Evolutionary conservation across 805 yeast species (phyloP).

Genomic region (Candida parachauliodes): DNA sequence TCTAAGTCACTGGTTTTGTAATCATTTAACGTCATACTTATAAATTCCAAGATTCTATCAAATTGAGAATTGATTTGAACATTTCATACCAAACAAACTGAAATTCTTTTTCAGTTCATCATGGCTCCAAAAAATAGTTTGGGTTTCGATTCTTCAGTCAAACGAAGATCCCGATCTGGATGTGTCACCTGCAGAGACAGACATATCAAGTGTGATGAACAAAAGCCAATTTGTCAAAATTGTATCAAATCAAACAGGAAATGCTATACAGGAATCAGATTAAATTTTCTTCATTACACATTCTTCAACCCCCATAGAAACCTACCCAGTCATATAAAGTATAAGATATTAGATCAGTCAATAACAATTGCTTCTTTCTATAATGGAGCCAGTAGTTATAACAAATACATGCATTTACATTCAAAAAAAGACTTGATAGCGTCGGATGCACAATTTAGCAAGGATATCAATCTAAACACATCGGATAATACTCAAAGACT

Average conservation of each 20-base stretch:
- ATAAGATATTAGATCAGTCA: slow-evolving; percentile 39
- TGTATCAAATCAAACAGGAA: slow-evolving; percentile 47
- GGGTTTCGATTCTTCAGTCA: slow-evolving; percentile 20
- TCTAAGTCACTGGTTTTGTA: no score
- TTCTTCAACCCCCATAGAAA: slow-evolving; percentile 29
- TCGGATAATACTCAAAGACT: no score
- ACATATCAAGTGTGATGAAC: slow-evolving; percentile 67
- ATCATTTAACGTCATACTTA: no score
- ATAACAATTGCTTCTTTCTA: slow-evolving; percentile 40
- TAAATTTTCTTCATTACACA: slow-evolving; percentile 43
- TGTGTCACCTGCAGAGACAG: slow-evolving; percentile 62
- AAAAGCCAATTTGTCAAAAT: slow-evolving; percentile 56
- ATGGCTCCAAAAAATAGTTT: slow-evolving; percentile 25
- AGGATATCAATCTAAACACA: slow-evolving; percentile 12
- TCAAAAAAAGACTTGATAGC: slow-evolving; percentile 25
- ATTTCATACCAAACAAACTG: no score
- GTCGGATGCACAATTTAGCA: slow-evolving; percentile 27
- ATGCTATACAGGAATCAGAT: slow-evolving; percentile 45
- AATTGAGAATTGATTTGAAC: no score
- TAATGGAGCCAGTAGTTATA: slow-evolving; percentile 31
- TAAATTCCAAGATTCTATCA: no score
- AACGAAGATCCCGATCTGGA: slow-evolving; percentile 45
- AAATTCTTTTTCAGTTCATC: no score
- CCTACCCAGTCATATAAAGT: slow-evolving; percentile 3
- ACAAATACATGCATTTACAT: slow-evolving; percentile 31